Base-by-base conservation (phyloP, 2,329 filamentous ascomycete species). In the Colletotrichum phormii region DNA sequence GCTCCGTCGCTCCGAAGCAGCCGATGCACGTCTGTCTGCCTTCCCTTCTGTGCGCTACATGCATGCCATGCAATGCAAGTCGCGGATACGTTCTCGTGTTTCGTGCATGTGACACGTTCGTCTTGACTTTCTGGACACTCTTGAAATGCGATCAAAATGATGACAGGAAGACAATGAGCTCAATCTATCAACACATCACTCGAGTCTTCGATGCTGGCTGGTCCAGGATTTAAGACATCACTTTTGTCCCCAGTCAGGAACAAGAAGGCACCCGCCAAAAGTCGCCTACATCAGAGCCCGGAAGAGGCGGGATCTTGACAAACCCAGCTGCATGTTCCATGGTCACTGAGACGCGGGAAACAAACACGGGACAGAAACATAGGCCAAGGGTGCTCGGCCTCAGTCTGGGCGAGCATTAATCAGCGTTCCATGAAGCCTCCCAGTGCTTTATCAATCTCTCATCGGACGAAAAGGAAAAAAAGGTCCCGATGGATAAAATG, bases 241-340 rank as follows among this genome's bases (percentile, higher is more conserved):
- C 13, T 6, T 42, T 42, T 42, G 13, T 13, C 31, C 31, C 31
- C 31, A 9, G 31, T 9, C 31, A 33, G 31, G 31, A 33, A 33
- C 31, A 33, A 33, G 1, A 33, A 33, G 5, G 5, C 8, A 33
- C 8, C 31, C 31, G 26, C 8, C 8, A 33, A 9, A 33, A 33
- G 37, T 3, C 42, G 26, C 6, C 53, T 5, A 18, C n/a, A 22
- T 22, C 1, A 37, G 42, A n/a, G 26, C 5, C 53, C 33, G 58
- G 69, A 72, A 63, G 69, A 68, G 13, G 37, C 69, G 59, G 69
- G 63, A 37, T 64, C 37, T 31, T 46, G 22, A 49, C 42, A 42
- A 31, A 33, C 12, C 33, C 31, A 35, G 66, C 59, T 57, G 65
- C 53, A 59, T 33, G 53, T 62, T 58, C 33, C 69, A 63, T 59